Percentiles rank a stretch among this genome's conserved stretches.
Evolutionary conservation across 2,329 filamentous ascomycete genomes (phyloP).

Genomic region (Aphanocladium album): DNA sequence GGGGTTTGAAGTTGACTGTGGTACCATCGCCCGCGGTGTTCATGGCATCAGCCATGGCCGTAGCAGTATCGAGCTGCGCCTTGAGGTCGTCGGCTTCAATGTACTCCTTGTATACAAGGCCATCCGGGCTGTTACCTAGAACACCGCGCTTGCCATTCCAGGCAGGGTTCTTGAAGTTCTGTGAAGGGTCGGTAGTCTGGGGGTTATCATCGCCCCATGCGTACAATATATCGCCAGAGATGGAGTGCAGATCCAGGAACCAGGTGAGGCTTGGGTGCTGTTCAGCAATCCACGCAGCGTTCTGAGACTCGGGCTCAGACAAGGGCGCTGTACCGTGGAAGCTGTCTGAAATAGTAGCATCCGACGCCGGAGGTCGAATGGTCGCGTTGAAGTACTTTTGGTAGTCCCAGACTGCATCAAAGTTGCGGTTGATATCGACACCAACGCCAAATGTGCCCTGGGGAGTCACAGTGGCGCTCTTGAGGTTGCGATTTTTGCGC

Average conservation of each 20-base stretch:
- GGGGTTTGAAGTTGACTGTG: slow-evolving; percentile 29
- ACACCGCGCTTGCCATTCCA: slow-evolving; percentile 49
- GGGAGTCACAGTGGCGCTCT: slow-evolving; percentile 23
- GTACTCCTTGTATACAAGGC: slow-evolving; percentile 41
- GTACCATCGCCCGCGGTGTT: slow-evolving; percentile 26
- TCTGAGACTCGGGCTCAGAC: slow-evolving; percentile 53
- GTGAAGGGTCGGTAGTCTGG: slow-evolving; percentile 38
- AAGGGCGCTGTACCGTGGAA: slow-evolving; percentile 47
- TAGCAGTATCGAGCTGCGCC: slow-evolving; percentile 27
- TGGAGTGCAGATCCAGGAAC: slow-evolving; percentile 56
- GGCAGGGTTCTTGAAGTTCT: slow-evolving; percentile 48
- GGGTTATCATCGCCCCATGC: slow-evolving; percentile 53
- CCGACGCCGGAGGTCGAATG: slow-evolving; percentile 34
- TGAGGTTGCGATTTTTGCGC: slow-evolving; percentile 52
- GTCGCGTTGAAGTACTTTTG: slow-evolving; percentile 34
- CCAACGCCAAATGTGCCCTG: slow-evolving; percentile 32
- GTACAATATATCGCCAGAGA: slow-evolving; percentile 47
- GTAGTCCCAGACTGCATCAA: slow-evolving; percentile 54
- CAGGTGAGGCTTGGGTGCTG: slow-evolving; percentile 46
- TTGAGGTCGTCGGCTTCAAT: slow-evolving; percentile 32
- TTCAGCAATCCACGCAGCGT: slow-evolving; percentile 48
- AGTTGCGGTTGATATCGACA: slow-evolving; percentile 53
- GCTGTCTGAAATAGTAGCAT: slow-evolving; percentile 37
- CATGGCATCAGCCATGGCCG: slow-evolving; percentile 35
- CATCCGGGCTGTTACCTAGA: slow-evolving; percentile 31